Conservation (phyloP, 495 filamentous ascomycete species). For the Lepraria neglecta region DNA sequence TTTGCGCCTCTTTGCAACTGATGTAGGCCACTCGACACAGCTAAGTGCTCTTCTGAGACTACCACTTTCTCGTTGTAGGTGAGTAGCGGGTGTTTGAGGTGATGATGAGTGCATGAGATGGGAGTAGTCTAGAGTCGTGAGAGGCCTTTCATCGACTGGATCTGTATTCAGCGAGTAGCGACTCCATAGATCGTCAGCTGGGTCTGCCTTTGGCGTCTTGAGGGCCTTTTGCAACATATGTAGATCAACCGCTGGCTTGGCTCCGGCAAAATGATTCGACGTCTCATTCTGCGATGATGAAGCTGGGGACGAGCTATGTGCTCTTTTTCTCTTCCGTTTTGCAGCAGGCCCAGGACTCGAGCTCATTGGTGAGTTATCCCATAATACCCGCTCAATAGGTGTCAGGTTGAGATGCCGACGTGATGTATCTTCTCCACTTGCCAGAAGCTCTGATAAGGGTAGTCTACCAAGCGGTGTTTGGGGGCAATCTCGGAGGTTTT, state of each 20-base stretch:
- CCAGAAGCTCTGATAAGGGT: conserved; percentile 73
- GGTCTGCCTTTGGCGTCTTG: conserved; percentile 73
- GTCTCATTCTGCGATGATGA: conserved; percentile 57
- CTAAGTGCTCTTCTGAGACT: conserved; percentile 62
- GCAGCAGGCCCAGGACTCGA: conserved; percentile 40
- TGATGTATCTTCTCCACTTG: conserved; percentile 57
- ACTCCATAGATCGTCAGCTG: conserved; percentile 80
- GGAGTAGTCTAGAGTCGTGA: conserved; percentile 43
- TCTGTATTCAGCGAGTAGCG: conserved; percentile 44
- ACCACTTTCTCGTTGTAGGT: conserved; percentile 42
- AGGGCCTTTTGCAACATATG: conserved; percentile 51
- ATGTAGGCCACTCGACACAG: conserved; percentile 55
- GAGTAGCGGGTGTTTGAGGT: conserved; percentile 49
- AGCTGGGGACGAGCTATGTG: conserved; percentile 73
- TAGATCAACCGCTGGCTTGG: conserved; percentile 43
- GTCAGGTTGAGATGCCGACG: conserved; percentile 43
- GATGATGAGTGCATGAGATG: conserved; percentile 64
- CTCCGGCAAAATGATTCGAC: conserved; percentile 36
- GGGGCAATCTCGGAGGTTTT: conserved; percentile 46
- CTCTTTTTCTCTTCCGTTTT: conserved; percentile 57
- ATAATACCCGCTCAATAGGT: conserved; percentile 67
- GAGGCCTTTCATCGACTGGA: conserved; percentile 27
- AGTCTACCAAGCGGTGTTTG: conserved; percentile 70
- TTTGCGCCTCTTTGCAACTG: conserved; percentile 49
- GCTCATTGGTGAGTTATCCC: conserved; percentile 53